Evolutionary conservation across 139 green algal genomes (phyloP).

Genomic region (Picochlorum sp.): DNA sequence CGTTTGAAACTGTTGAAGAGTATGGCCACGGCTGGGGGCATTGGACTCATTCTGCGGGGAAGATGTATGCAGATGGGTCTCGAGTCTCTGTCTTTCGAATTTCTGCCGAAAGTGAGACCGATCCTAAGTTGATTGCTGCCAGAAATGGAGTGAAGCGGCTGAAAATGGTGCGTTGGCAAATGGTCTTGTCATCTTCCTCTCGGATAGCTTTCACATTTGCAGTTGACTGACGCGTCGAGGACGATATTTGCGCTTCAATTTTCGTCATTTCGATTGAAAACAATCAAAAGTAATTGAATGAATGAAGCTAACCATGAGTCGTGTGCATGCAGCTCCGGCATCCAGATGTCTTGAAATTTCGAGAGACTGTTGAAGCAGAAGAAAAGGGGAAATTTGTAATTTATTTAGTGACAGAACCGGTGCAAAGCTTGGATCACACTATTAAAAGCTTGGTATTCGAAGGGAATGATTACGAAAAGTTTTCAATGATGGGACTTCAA

Average conservation of each 20-base stretch:
- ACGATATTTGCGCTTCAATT: no score
- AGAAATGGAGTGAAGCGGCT: constrained; percentile 73
- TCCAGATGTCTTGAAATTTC: constrained; percentile 73
- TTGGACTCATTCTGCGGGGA: constrained; percentile 63
- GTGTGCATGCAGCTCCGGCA: constrained; percentile 56
- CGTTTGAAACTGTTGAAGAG: constrained; percentile 51
- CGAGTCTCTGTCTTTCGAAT: constrained; percentile 69
- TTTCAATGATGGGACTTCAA: constrained; percentile 77
- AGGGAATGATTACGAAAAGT: constrained; percentile 55
- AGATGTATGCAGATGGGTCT: constrained; percentile 45
- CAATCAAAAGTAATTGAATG: no score
- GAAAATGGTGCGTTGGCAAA: constrained; percentile 26
- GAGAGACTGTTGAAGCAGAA: constrained; percentile 64
- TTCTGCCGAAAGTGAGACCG: constrained; percentile 29
- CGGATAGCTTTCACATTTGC: background rate
- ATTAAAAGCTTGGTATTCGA: background rate
- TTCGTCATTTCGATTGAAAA: no score
- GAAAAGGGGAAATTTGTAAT: constrained; percentile 54
- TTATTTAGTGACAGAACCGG: constrained; percentile 76
- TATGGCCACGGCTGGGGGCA: constrained; percentile 41
- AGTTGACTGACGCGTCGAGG: no score
- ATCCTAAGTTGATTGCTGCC: constrained; percentile 46
- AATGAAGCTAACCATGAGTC: constrained; percentile 26
- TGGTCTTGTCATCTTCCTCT: background rate
- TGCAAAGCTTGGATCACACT: constrained; percentile 43